Percentiles rank a stretch among this genome's conserved stretches.
Evolutionary conservation across 1,284 basidiomycete species (phyloP).

Genomic region (Ganoderma leucocontextum): DNA sequence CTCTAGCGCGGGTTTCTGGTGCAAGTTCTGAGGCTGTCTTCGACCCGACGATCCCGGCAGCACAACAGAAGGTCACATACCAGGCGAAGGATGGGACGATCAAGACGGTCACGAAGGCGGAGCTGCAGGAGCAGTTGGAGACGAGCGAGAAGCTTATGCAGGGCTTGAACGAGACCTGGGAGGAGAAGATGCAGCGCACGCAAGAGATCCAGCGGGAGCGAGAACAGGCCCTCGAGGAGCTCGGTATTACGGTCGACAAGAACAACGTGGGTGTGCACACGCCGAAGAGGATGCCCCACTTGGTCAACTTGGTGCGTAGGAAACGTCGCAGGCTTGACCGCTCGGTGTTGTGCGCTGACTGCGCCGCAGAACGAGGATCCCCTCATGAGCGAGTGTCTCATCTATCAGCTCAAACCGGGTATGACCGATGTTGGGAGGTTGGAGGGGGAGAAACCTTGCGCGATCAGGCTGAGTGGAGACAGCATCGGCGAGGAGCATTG

Average conservation of each 20-base stretch:
- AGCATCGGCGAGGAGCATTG: conserved; percentile 95
- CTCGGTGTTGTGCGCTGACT: conserved; percentile 19
- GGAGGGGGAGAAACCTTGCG: conserved; percentile 82
- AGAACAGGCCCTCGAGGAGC: conserved; percentile 95
- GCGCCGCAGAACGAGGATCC: conserved; percentile 85
- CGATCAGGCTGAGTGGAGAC: conserved; percentile 92
- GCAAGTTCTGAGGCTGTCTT: conserved; percentile 77
- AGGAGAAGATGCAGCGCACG: conserved; percentile 93
- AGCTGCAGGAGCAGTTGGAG: conserved; percentile 96
- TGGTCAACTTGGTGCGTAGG: conserved; percentile 87
- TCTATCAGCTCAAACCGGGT: conserved; percentile 95
- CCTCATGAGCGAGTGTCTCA: conserved; percentile 90
- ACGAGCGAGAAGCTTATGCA: conserved; percentile 98
- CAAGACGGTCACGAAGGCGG: conserved; percentile 96
- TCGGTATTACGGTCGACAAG: conserved; percentile 98
- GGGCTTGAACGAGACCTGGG: conserved; percentile 97
- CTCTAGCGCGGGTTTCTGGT: conserved; percentile 74
- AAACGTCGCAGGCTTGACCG: not conserved
- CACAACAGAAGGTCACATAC: conserved; percentile 96
- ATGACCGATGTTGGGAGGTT: conserved; percentile 83
- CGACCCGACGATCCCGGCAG: conserved; percentile 90
- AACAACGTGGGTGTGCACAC: conserved; percentile 95
- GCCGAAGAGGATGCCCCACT: conserved; percentile 98
- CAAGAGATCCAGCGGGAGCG: conserved; percentile 96
- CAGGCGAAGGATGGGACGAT: conserved; percentile 93